Base-by-base conservation (phyloP, 371 early-diverging fungal genomes). In the Blastocladiella emersonii region DNA sequence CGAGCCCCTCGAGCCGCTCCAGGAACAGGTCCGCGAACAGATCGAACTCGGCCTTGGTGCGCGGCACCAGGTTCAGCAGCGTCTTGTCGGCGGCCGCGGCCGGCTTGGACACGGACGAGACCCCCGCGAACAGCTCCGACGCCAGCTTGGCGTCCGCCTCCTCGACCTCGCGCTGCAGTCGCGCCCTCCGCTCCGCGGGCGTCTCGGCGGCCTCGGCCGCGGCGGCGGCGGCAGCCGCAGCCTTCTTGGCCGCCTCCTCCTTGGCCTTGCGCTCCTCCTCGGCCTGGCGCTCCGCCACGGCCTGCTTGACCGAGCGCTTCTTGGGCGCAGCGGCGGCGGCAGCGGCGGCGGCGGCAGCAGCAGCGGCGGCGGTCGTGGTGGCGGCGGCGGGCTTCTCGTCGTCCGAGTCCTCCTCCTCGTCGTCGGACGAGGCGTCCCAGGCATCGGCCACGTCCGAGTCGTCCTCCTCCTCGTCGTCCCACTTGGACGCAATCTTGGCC, bases 251-350 rank as follows among this genome's bases (percentile, higher is more conserved):
- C 30, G 35, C 37, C 10, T 12, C 25, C 32, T 59, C 59, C 15
- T 7, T 13, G 13, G 25, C 30, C 59, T 19, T 7, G 8, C 25
- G 27, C 32, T 34, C 59, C 43, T 59, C 59, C n/a, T 19, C 41
- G 25, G 41, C 41, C 59, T 59, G 59, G 27, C 59, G 59, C 32
- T 59, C 59, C 25, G 37, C 59, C 13, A 37, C 21, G 3, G 59
- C 59, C 13, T 59, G 59, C 32, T 59, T 59, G 44, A 59, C 36
- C 25, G 59, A 34, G 30, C 59, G 59, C 43, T 59, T 59, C 59
- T 37, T 59, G 1, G 23, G n/a, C 37, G 12, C 15, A 0, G 59
- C 27, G 27, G 59, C 30, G 1, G 59, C 12, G 15, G 30, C 32
- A 12, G 53, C 15, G 32, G 53, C 32, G 30, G 17, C 27, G 53